These are phyloP conservation scores for Pilasporangium apinafurcum DNA, from an alignment of 352 stramenopile species.

Conservation along the genomic window DNA sequence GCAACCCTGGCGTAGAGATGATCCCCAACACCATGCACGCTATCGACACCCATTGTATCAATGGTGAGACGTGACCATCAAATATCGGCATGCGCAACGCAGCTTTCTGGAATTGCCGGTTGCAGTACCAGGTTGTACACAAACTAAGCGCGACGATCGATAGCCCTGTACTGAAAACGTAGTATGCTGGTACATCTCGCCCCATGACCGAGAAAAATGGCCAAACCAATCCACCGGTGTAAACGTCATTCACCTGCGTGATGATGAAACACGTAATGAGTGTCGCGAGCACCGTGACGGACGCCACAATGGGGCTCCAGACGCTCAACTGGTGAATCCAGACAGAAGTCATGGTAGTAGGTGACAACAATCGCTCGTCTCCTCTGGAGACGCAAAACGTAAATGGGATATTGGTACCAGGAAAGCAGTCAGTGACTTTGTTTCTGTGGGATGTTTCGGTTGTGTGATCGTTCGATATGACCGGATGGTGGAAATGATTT, in stretches of 20 bases:
- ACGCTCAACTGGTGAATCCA: neutral
- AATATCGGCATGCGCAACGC: slow-evolving; percentile 23
- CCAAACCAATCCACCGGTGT: slow-evolving; percentile 47
- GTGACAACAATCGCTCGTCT: too few relatives aligned
- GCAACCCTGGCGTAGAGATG: slow-evolving; percentile 42
- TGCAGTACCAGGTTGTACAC: slow-evolving; percentile 46
- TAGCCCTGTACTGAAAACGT: slow-evolving; percentile 52
- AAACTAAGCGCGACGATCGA: slow-evolving; percentile 34
- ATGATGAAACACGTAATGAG: slow-evolving; percentile 47
- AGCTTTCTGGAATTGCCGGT: slow-evolving; percentile 45
- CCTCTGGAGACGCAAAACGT: too few relatives aligned
- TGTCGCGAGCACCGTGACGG: slow-evolving; percentile 26
- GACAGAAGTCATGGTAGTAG: too few relatives aligned
- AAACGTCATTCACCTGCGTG: slow-evolving; percentile 41
- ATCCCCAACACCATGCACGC: slow-evolving; percentile 18
- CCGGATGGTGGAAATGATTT: too few relatives aligned
- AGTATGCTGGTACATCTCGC: slow-evolving; percentile 51
- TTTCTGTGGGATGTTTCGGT: too few relatives aligned
- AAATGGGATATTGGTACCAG: too few relatives aligned
- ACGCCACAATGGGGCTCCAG: slow-evolving; percentile 27
- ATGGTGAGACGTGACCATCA: slow-evolving; percentile 17
- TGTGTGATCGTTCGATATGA: too few relatives aligned
- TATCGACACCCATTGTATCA: slow-evolving; percentile 12
- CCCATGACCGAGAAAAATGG: slow-evolving; percentile 69
- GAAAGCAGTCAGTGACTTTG: too few relatives aligned